These are phyloP conservation scores for Stagonosporopsis vannaccii DNA, from an alignment of 2,329 filamentous ascomycete species.

Conservation along the genomic window DNA sequence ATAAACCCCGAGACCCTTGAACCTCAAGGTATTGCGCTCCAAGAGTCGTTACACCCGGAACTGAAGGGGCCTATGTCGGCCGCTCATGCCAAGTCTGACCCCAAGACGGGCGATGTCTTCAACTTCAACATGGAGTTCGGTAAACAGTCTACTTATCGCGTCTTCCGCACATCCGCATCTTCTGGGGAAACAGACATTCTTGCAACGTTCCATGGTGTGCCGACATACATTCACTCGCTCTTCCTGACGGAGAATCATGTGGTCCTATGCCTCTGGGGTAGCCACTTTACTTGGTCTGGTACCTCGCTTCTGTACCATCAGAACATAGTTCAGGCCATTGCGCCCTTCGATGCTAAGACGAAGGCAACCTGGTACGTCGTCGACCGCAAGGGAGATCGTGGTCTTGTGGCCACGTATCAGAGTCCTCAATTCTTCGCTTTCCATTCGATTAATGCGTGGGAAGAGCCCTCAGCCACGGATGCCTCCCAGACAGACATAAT, in stretches of 20 bases:
- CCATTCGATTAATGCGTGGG: slow-evolving; percentile 79
- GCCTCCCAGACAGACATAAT: slow-evolving; percentile 61
- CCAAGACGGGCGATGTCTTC: slow-evolving; percentile 75
- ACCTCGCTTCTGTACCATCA: slow-evolving; percentile 68
- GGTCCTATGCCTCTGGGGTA: slow-evolving; percentile 75
- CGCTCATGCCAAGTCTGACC: slow-evolving; percentile 76
- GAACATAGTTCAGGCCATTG: slow-evolving; percentile 74
- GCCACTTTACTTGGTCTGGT: slow-evolving; percentile 66
- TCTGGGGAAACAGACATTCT: slow-evolving; percentile 74
- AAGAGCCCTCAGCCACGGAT: slow-evolving; percentile 58
- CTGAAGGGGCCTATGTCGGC: slow-evolving; percentile 72
- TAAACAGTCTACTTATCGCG: slow-evolving; percentile 65
- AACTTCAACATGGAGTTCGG: slow-evolving; percentile 82
- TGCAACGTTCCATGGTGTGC: slow-evolving; percentile 65
- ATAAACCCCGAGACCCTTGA: slow-evolving; percentile 76
- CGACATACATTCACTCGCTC: slow-evolving; percentile 84
- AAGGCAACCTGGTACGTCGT: slow-evolving; percentile 76
- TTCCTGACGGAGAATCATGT: slow-evolving; percentile 76
- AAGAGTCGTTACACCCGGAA: slow-evolving; percentile 69
- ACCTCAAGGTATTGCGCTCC: slow-evolving; percentile 69
- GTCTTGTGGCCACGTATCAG: slow-evolving; percentile 73
- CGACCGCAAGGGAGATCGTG: slow-evolving; percentile 67
- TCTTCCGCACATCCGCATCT: slow-evolving; percentile 70
- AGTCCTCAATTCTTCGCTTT: slow-evolving; percentile 78
- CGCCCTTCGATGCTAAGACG: slow-evolving; percentile 64